Evolutionary conservation across 2,329 filamentous ascomycete species (phyloP).

Genomic region (Xylariaceae sp.): DNA sequence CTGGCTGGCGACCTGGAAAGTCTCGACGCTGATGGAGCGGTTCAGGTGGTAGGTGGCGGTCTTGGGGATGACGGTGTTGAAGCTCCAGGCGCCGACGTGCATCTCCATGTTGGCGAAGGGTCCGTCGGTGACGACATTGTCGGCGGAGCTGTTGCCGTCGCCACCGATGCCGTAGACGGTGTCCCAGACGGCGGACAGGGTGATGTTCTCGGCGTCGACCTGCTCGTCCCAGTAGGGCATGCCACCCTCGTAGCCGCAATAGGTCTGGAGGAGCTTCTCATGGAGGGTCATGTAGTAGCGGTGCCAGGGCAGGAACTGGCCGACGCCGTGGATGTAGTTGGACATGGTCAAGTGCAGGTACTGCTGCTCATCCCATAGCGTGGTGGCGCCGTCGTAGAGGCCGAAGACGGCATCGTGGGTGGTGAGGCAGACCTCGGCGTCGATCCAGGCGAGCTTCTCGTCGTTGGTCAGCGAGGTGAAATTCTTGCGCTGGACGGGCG

Average conservation of each 20-base stretch:
- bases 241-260: constrained; percentile 22
- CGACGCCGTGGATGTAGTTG: constrained; percentile 22
- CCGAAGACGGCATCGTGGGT: constrained; percentile 9
- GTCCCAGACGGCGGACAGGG: constrained; percentile 24
- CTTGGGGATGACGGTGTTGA: neutral
- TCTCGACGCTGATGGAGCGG: constrained; percentile 13
- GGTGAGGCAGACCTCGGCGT: constrained; percentile 27
- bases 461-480: constrained; percentile 5
- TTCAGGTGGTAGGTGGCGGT: constrained; percentile 14
- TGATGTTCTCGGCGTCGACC: constrained; percentile 22
- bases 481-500: constrained; percentile 1
- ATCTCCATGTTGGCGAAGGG: constrained; percentile 29
- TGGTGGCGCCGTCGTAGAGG: constrained; percentile 17
- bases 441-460: constrained; percentile 24
- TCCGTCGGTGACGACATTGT: constrained; percentile 27
- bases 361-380: constrained; percentile 27
- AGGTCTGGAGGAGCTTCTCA: constrained; percentile 24
- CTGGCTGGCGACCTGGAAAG: constrained; percentile 2
- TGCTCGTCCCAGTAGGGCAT: constrained; percentile 30
- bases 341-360: constrained; percentile 23
- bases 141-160: constrained; percentile 13
- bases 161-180: constrained; percentile 27
- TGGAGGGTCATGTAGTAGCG: constrained; percentile 27
- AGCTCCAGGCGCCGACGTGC: constrained; percentile 7
- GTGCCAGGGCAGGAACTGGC: constrained; percentile 30